Evolutionary conservation across 106 monocot species (phyloP), one percentile per base, ranked within the genome.

Genomic region (Chionographis japonica): DNA sequence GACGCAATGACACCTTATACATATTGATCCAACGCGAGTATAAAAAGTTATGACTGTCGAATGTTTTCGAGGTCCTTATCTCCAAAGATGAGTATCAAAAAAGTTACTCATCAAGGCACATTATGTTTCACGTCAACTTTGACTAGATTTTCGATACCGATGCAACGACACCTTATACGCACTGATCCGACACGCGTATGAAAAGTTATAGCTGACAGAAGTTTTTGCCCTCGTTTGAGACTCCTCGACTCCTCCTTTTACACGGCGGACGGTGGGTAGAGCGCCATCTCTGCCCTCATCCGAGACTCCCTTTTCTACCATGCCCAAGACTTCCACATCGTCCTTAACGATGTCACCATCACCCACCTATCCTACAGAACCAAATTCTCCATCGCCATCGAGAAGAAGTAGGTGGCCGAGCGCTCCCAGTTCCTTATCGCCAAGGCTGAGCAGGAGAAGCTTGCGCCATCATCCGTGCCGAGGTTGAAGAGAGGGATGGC

Each of bases 361-460:
- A 85, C 85, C 17, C 85, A 89, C 54, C 81, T 85, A 14, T 76
- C 78, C 50, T 81, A 89, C 58, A 85, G 85, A 12, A 53, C 65
- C 0, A 79, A 84, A 76, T 84, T 84, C 76, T 79, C 79, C 36
- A 36, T 54, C 36, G 79, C 79, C 35, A 79, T 79, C 39, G 84
- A 84, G 72, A 75, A 84, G 75, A 84, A 84, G 76, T 79, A 84
- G 84, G 84, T 84, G 35, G 84, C 84, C 16, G 84, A 84, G 84
- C 53, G 84, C 54, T 75, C 79, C n/a, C 79, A 72, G 68, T 84
- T 76, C 68, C 75, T 79, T 11, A 79, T 84, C 37, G 64, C 58
- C n/a, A n/a, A n/a, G n/a, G 81, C 88, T 0, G 81, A 89, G 73
- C 84, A 89, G 76, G 85, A 85, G 81, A 60, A 81, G 36, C 70